Conservation (phyloP, 805 yeast species). For the Candida pseudofarinosa region DNA sequence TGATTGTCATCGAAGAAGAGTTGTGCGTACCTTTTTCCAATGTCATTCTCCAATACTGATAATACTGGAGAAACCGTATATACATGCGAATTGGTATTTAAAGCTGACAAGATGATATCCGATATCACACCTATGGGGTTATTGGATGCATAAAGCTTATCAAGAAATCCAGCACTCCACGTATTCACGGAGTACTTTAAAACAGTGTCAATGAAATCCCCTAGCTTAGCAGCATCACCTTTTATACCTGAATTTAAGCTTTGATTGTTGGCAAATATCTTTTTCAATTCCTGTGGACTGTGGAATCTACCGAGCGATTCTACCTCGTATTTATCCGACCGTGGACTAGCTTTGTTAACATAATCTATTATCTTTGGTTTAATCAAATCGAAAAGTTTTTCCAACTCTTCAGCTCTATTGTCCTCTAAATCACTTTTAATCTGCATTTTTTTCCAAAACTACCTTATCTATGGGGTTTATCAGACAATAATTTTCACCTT, state of each 20-base stretch:
- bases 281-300: conserved; percentile 46
- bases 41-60: conserved; percentile 67
- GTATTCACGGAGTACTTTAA: conserved; percentile 70
- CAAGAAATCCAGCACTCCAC: conserved; percentile 85
- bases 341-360: conserved; percentile 44
- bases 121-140: conserved; percentile 79
- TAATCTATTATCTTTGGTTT: conserved; percentile 50
- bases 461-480: background rate
- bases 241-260: conserved; percentile 20
- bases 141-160: conserved; percentile 79
- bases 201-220: conserved; percentile 50
- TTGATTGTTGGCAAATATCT: conserved; percentile 26
- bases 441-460: conserved; percentile 4
- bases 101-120: conserved; percentile 61
- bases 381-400: conserved; percentile 47
- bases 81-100: conserved; percentile 84
- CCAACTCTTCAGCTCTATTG: conserved; percentile 55
- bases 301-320: conserved; percentile 50
- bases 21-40: conserved; percentile 63
- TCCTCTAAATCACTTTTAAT: conserved; percentile 38
- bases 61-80: conserved; percentile 81
- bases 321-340: conserved; percentile 23
- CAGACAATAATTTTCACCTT: background rate
- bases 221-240: conserved; percentile 41
- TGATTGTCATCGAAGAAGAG: conserved; percentile 47